Percentiles rank a stretch among this genome's conserved stretches.
These are phyloP conservation scores for Diaporthe capsici DNA, from an alignment of 2,329 filamentous ascomycete genomes.

Conservation along the genomic window DNA sequence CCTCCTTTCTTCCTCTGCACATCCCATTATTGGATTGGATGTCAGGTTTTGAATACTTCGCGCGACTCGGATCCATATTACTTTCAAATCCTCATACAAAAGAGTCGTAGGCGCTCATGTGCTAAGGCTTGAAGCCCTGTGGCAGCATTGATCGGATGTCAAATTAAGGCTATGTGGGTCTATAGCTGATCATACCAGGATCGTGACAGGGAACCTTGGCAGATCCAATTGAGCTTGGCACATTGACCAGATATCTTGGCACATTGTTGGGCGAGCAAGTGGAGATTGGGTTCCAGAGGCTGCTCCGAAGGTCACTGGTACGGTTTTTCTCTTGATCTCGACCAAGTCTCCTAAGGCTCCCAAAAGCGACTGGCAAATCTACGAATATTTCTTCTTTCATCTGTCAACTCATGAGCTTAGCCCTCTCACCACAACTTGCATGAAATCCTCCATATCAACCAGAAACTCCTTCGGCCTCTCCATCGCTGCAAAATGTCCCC, in stretches of 20 bases:
- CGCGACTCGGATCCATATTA: background rate
- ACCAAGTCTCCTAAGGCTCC: no score
- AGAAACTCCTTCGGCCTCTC: constrained; percentile 57
- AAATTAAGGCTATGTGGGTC: constrained; percentile 4
- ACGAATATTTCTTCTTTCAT: no score
- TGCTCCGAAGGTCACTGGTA: no score
- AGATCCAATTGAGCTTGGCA: constrained; percentile 1
- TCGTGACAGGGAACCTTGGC: background rate
- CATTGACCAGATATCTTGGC: background rate
- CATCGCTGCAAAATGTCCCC: constrained; percentile 68
- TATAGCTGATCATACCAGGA: background rate
- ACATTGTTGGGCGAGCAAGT: background rate
- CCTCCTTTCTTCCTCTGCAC: no score
- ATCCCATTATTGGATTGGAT: no score
- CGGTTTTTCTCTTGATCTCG: no score
- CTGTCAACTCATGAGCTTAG: background rate
- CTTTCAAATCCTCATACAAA: background rate
- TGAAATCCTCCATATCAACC: constrained; percentile 60
- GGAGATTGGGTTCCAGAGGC: no score
- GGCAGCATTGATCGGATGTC: background rate
- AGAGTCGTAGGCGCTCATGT: background rate
- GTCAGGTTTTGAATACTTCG: background rate
- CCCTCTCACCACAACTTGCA: background rate
- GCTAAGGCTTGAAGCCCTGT: background rate
- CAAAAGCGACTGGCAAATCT: no score